A percentile compares a stretch with the other conserved stretches of the same genome.
Conservation (phyloP, 2,329 filamentous ascomycete species). For the Ceratocystis papillata region DNA sequence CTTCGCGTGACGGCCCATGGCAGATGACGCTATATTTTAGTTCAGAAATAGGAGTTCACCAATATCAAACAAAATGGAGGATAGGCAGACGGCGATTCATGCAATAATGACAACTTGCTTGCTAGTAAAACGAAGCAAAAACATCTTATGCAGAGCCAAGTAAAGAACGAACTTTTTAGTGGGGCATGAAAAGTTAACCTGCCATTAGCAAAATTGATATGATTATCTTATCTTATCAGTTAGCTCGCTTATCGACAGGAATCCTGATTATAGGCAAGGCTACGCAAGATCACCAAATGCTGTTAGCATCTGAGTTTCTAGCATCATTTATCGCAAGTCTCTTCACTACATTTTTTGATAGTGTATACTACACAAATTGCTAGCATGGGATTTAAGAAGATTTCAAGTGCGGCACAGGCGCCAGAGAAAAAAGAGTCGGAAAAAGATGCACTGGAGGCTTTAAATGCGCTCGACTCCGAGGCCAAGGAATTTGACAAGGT, state of each 20-base stretch:
- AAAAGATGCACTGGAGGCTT: constrained; percentile 43
- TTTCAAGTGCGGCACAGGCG: constrained; percentile 31
- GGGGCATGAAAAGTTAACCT: constrained; percentile 11
- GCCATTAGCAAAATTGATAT: neutral
- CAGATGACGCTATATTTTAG: constrained; percentile 22
- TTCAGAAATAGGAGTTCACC: neutral
- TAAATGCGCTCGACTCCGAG: constrained; percentile 72
- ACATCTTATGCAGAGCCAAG: neutral
- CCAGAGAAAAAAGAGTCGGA: constrained; percentile 42
- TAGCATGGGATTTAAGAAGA: constrained; percentile 25
- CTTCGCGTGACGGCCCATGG: constrained; percentile 60
- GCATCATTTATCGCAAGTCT: neutral
- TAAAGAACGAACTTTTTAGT: constrained; percentile 20
- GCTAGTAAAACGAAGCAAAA: constrained; percentile 4
- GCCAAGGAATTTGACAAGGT: constrained; percentile 88
- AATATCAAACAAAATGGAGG: neutral
- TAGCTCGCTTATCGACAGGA: constrained; percentile 16
- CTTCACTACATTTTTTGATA: neutral
- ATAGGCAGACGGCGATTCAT: neutral
- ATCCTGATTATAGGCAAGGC: constrained; percentile 7
- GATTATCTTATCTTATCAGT: constrained; percentile 13
- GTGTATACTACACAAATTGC: constrained; percentile 2
- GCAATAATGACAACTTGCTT: neutral
- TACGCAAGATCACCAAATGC: neutral
- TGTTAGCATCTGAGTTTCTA: neutral